These are phyloP conservation scores for Articulospora tetracladia DNA, from an alignment of 495 filamentous ascomycete genomes.

Conservation along the genomic window DNA sequence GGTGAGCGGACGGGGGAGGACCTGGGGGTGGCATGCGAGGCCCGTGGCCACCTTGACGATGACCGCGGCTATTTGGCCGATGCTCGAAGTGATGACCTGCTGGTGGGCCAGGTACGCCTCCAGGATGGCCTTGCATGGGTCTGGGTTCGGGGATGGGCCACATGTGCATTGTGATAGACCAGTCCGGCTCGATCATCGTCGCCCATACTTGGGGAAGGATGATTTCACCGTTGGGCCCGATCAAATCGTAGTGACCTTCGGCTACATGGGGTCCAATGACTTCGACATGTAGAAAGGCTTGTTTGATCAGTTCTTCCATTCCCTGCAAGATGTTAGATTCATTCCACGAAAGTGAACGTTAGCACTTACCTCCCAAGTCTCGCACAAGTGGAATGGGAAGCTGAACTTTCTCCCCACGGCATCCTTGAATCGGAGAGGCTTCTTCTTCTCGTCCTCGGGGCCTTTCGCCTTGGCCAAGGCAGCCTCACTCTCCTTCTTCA, in stretches of 20 bases:
- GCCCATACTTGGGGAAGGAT: constrained; percentile 50
- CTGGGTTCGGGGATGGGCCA: constrained; percentile 67
- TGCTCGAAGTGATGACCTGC: constrained; percentile 8
- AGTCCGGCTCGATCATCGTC: constrained; percentile 50
- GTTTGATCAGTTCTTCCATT: constrained; percentile 49
- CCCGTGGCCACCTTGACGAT: not conserved
- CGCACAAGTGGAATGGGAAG: constrained; percentile 63
- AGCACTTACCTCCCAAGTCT: constrained; percentile 56
- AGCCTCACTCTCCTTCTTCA: constrained; percentile 32
- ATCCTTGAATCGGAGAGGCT: constrained; percentile 62
- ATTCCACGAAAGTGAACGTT: not conserved
- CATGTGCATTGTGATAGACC: constrained; percentile 85
- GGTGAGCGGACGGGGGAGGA: constrained; percentile 9
- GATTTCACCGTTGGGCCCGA: constrained; percentile 41
- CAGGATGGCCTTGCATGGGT: constrained; percentile 1
- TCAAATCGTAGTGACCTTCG: constrained; percentile 46
- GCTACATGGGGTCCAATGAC: constrained; percentile 41
- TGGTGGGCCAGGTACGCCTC: constrained; percentile 1
- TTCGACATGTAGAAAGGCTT: constrained; percentile 44
- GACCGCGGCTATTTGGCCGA: constrained; percentile 10
- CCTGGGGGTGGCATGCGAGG: constrained; percentile 8
- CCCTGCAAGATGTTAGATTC: constrained; percentile 33
- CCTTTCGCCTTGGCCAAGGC: constrained; percentile 24
- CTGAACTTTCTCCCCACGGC: constrained; percentile 61
- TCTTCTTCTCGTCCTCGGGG: constrained; percentile 45